phyloP scores from a whole-genome alignment of 2,329 filamentous ascomycete species.

The Trichoderma sp. region DNA sequence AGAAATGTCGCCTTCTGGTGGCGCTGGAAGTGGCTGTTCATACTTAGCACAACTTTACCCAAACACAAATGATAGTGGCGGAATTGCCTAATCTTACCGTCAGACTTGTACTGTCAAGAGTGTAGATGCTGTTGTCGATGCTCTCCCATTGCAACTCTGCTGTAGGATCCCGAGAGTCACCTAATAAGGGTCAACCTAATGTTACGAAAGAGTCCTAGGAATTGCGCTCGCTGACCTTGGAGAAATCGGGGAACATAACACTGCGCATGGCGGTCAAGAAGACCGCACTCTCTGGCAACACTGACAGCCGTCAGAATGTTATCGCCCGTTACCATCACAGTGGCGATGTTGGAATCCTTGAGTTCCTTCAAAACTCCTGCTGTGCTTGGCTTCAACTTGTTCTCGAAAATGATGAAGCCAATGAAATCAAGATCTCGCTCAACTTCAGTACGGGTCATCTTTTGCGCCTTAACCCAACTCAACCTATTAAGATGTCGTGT shows the following conservation, averaged over 20 bases:
- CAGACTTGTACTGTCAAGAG: slow-evolving; percentile 75
- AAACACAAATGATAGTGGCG: not conserved
- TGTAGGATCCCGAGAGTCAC: slow-evolving; percentile 69
- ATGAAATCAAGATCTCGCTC: slow-evolving; percentile 83
- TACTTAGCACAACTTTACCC: slow-evolving; percentile 8
- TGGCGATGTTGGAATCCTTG: slow-evolving; percentile 75
- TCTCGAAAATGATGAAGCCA: slow-evolving; percentile 98
- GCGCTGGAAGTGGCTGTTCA: slow-evolving; percentile 64
- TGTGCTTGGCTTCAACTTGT: slow-evolving; percentile 91
- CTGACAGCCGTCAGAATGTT: slow-evolving; percentile 97
- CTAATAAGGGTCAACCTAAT: slow-evolving; percentile 34
- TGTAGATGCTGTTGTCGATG: slow-evolving; percentile 79
- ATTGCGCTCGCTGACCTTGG: slow-evolving; percentile 51
- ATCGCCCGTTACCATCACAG: slow-evolving; percentile 96
- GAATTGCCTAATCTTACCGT: slow-evolving; percentile 45
- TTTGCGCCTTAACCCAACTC: slow-evolving; percentile 91
- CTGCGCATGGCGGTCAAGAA: slow-evolving; percentile 77
- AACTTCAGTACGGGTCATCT: slow-evolving; percentile 82
- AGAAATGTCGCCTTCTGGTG: slow-evolving; percentile 72
- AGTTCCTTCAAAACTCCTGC: slow-evolving; percentile 79
- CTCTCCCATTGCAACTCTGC: slow-evolving; percentile 85
- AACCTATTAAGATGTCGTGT: slow-evolving; percentile 83
- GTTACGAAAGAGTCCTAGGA: not conserved
- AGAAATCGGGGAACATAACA: slow-evolving; percentile 91
- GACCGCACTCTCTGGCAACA: slow-evolving; percentile 82